Evolutionary conservation across 2,329 filamentous ascomycete species (phyloP).

Genomic region (Albifimbria verrucaria): DNA sequence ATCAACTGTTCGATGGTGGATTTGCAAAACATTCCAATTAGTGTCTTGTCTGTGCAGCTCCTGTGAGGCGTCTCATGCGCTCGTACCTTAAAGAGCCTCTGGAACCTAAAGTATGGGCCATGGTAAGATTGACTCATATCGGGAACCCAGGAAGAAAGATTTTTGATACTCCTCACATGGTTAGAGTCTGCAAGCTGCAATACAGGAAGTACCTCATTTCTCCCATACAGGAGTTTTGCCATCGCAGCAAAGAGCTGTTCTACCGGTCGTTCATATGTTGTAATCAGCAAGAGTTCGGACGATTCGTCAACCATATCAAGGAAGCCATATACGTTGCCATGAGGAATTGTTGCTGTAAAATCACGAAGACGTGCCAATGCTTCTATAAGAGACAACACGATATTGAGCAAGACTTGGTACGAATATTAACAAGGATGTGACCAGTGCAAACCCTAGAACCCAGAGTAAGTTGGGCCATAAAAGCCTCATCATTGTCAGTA

Average conservation of each 20-base stretch:
- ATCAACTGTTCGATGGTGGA: neutral
- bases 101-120: neutral
- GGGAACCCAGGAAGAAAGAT: neutral
- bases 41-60: neutral
- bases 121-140: neutral
- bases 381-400: neutral
- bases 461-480: neutral
- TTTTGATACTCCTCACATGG: neutral
- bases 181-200: neutral
- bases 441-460: neutral
- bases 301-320: neutral
- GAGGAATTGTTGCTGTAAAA: neutral
- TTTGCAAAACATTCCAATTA: neutral
- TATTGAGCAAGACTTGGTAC: neutral
- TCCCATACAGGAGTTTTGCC: neutral
- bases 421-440: neutral
- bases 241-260: neutral
- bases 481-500: neutral
- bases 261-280: neutral
- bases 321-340: neutral
- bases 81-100: neutral
- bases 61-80: neutral
- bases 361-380: neutral
- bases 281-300: neutral
- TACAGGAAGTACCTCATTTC: neutral